phyloP scores from a whole-genome alignment of 202 grass and related monocot genomes.

The Eragrostis tef region DNA sequence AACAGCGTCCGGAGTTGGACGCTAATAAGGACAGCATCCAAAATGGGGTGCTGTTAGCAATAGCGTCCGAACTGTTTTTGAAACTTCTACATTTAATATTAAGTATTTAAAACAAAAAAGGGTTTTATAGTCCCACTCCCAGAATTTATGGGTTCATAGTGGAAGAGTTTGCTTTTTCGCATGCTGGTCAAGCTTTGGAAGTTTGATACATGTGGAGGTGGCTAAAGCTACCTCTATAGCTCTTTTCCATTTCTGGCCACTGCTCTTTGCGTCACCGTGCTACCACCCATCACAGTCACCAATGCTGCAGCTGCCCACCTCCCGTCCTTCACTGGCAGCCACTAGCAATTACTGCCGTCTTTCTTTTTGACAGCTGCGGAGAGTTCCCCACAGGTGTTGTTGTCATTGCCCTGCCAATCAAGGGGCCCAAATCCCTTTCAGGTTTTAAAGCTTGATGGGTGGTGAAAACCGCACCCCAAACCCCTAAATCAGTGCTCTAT shows the following conservation, averaged over 20 bases:
- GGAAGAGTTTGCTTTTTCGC: not conserved
- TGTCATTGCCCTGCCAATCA: not conserved
- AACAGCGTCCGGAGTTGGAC: too few species aligned
- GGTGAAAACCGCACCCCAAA: not conserved
- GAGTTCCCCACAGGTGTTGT: too few species aligned
- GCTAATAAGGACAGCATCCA: too few species aligned
- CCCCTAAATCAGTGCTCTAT: not conserved
- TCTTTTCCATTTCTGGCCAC: not conserved
- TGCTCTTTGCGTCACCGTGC: not conserved
- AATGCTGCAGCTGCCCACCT: not conserved
- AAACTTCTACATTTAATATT: too few species aligned
- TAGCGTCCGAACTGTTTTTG: too few species aligned
- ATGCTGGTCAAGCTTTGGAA: slow-evolving; percentile 22
- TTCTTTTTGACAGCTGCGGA: too few species aligned
- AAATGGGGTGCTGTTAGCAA: too few species aligned
- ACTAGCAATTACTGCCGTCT: too few species aligned
- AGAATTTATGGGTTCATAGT: not conserved
- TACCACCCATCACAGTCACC: not conserved
- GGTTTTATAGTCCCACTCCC: not conserved
- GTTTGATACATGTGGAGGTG: not conserved
- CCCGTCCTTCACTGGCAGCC: not conserved
- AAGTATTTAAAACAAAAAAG: too few species aligned
- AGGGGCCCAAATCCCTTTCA: not conserved
- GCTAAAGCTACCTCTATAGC: not conserved
- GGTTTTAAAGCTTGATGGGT: not conserved